Evolutionary conservation across 2,329 filamentous ascomycete species (phyloP), one percentile per base, ranked within the genome.

Genomic region (Colletotrichum abscissum): DNA sequence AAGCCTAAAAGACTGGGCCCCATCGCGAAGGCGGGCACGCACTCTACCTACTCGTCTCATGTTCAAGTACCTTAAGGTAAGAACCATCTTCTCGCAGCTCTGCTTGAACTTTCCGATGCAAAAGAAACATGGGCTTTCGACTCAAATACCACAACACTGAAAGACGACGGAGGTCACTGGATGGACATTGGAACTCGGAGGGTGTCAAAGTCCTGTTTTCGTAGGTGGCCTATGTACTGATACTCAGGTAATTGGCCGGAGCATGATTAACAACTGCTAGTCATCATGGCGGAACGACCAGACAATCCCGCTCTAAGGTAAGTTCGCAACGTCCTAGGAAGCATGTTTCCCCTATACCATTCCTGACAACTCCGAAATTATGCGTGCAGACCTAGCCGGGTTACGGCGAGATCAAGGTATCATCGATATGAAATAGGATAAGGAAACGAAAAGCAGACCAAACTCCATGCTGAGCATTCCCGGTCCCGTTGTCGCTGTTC

Each of bases 321-420:
- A 30, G 4, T 14, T 54, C 46, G 42, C 28, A 33, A 30, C 24
- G 12, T 9, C 49, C 52, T 12, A 24, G 22, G 54, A 38, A 24
- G 12, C 19, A n/a, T 26, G 7, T 19, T 63, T 54, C n/a, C 62
- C 19, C 3, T 12, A 19, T 33, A 30, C 46, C 38, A 26, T 22
- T 9, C 19, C 38, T 64, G 22, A 22, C 62, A 63, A 46, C n/a
- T 24, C 52, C 12, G 19, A 54, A 52, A 64, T 55, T 55, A 38
- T 55, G 22, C 54, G 24, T 55, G 49, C 26, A 55, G 62, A 33
- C 49, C 62, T 26, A 24, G 46, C 62, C 49, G 42, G 19, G 12
- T 35, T 52, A 22, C 49, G 62, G 62, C 62, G 30, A 64, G 49
- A 52, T 24, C 12, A 8, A 55, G 62, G 62, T 64, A 64, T 64